Base-by-base conservation (phyloP, 2,329 filamentous ascomycete genomes). In the Colletotrichum magnum region DNA sequence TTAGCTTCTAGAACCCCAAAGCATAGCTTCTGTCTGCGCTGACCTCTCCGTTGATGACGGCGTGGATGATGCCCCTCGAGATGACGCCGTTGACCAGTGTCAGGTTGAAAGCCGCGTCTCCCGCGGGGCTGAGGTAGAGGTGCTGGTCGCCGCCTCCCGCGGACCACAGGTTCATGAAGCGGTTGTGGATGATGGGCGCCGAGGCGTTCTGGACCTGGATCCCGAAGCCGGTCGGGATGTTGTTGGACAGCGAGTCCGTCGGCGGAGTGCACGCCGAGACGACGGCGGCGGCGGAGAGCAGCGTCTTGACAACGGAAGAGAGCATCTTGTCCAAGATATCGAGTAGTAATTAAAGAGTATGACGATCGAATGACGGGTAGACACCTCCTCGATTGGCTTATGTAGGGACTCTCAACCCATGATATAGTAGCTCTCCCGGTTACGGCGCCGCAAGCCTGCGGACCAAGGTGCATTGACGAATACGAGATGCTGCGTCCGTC, bases 31-130 rank as follows among this genome's bases (percentile, higher is more conserved):
- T 18, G 18, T 18, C 18, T 36, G 32, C 7, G 32, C 32, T 36
- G 10, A 83, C 82, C 75, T 85, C 83, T 69, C 82, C 82, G 48
- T 84, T 83, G 59, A 85, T 83, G 32, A 83, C 82, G 1, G 81
- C 82, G 26, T 78, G 78, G 24, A 71, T 65, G 12, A 60, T 80
- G 73, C 66, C 66, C n/a, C 61, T 36, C 21, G 66, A 69, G 18
- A 84, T 77, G 15, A 83, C 74, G 6, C 82, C 82, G 51, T 80
- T 72, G 41, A 79, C 74, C 28, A 84, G 78, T 3, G 78, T 78
- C 47, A 83, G 75, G 64, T 81, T 75, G 54, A 74, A 77, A 4
- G 81, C 79, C 2, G 73, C 70, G 56, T 78, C 77, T 36, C 82
- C 82, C 0, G 78, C 76, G 1, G 81, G 80, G 41, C 74, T 75